These are phyloP conservation scores for Ustilago loliicola DNA, from an alignment of 1,284 basidiomycete genomes.

Conservation along the genomic window DNA sequence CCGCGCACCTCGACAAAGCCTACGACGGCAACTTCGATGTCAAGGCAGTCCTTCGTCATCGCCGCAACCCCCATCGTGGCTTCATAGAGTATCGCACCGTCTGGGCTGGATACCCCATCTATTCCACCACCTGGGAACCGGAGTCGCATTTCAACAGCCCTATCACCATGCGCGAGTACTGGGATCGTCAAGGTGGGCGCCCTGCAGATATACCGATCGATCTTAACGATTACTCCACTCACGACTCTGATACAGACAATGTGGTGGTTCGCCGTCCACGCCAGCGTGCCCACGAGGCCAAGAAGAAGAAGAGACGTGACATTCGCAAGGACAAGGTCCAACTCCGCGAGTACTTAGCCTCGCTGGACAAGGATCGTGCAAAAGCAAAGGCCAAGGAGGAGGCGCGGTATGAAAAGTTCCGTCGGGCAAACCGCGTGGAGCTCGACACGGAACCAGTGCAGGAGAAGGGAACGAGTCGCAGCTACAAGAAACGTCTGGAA, in stretches of 20 bases:
- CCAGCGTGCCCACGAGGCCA: slow-evolving; percentile 36
- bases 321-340: slow-evolving; percentile 40
- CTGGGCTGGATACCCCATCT: slow-evolving; percentile 46
- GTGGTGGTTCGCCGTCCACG: slow-evolving; percentile 38
- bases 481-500: slow-evolving; percentile 29
- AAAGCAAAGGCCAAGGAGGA: slow-evolving; percentile 17
- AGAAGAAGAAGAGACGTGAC: slow-evolving; percentile 33
- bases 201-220: slow-evolving; percentile 25
- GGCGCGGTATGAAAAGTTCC: slow-evolving; percentile 17
- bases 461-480: slow-evolving; percentile 31
- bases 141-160: slow-evolving; percentile 32
- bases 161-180: slow-evolving; percentile 38
- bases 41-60: slow-evolving; percentile 40
- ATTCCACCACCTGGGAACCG: slow-evolving; percentile 42
- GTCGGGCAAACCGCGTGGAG: slow-evolving; percentile 11
- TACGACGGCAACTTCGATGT: slow-evolving; percentile 38
- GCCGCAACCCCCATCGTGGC: slow-evolving; percentile 35
- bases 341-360: slow-evolving; percentile 17
- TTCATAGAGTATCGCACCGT: slow-evolving; percentile 43
- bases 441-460: slow-evolving; percentile 23
- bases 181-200: slow-evolving; percentile 40
- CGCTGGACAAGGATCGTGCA: slow-evolving; percentile 21
- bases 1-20: slow-evolving; percentile 32
- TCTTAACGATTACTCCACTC: slow-evolving; percentile 3
- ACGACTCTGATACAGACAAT: slow-evolving; percentile 44